Percentiles rank a stretch among this genome's conserved stretches.
Evolutionary conservation across 2,329 filamentous ascomycete genomes (phyloP).

Genomic region (Knufia petricola): DNA sequence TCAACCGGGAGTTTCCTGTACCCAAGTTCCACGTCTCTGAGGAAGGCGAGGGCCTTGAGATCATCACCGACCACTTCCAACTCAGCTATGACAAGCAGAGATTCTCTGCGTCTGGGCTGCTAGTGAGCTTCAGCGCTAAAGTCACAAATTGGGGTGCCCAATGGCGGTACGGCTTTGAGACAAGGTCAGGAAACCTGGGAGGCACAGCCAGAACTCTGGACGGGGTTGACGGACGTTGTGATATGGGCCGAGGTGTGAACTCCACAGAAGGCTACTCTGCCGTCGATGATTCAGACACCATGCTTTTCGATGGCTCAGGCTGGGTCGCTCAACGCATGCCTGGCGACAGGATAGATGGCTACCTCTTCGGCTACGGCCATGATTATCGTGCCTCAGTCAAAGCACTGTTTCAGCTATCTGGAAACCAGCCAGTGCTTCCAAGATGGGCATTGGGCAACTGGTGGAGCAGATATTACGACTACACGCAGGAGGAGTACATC

Average conservation of each 20-base stretch:
- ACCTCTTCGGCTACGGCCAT: constrained; percentile 51
- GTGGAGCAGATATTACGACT: constrained; percentile 56
- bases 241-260: constrained; percentile 43
- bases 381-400: constrained; percentile 47
- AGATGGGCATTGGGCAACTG: constrained; percentile 54
- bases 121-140: constrained; percentile 36
- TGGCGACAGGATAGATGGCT: constrained; percentile 44
- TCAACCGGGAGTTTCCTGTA: constrained; percentile 35
- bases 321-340: constrained; percentile 39
- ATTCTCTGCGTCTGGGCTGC: constrained; percentile 45
- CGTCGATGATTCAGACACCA: constrained; percentile 46
- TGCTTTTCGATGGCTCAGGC: constrained; percentile 45
- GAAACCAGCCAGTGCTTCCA: constrained; percentile 46
- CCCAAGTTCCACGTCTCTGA: constrained; percentile 25
- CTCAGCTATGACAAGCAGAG: constrained; percentile 49
- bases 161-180: constrained; percentile 46
- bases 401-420: constrained; percentile 47
- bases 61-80: constrained; percentile 47
- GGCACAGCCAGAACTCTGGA: constrained; percentile 49
- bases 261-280: constrained; percentile 43
- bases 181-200: constrained; percentile 32
- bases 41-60: constrained; percentile 41
- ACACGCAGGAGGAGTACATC: constrained; percentile 47
- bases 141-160: constrained; percentile 32
- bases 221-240: constrained; percentile 41